Evolutionary conservation across 2,329 filamentous ascomycete genomes (phyloP).

Genomic region (Stagonosporopsis chrysanthemi): DNA sequence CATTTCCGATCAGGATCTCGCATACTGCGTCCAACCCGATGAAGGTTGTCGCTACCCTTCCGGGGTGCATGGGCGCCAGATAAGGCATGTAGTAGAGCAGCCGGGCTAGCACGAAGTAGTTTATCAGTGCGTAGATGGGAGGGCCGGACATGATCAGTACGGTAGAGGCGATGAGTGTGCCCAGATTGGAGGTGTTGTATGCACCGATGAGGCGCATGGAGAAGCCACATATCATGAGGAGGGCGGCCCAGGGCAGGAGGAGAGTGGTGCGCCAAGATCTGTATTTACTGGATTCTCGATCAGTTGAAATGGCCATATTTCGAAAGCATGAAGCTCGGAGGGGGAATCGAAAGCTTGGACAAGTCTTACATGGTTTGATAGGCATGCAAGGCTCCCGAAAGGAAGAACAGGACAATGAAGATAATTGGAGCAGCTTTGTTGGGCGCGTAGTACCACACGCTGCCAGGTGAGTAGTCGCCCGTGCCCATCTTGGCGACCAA

Average conservation of each 20-base stretch:
- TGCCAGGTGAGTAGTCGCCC: constrained; percentile 45
- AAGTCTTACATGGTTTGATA: constrained; percentile 63
- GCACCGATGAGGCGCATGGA: constrained; percentile 62
- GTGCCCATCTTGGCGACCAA: constrained; percentile 34
- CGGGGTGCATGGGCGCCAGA: constrained; percentile 64
- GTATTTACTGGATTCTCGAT: constrained; percentile 56
- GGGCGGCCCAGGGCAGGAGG: constrained; percentile 62
- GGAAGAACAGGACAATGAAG: constrained; percentile 58
- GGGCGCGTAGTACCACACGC: constrained; percentile 58
- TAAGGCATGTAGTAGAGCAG: constrained; percentile 69
- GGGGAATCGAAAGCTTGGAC: not conserved
- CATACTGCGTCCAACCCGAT: constrained; percentile 61
- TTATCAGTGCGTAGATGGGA: constrained; percentile 67
- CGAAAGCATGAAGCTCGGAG: too few relatives aligned
- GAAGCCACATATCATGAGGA: constrained; percentile 66
- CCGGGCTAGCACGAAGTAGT: constrained; percentile 68
- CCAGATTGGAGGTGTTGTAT: constrained; percentile 57
- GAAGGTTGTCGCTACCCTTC: constrained; percentile 66
- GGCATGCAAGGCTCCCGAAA: constrained; percentile 58
- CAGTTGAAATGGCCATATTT: not conserved
- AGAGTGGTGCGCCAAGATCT: constrained; percentile 64
- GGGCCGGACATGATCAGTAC: constrained; percentile 53
- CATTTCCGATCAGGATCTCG: constrained; percentile 61
- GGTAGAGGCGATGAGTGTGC: constrained; percentile 51
- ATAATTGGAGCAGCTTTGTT: constrained; percentile 63